phyloP scores from a whole-genome alignment of 441 rosid species.

The Brassica hybrid region DNA sequence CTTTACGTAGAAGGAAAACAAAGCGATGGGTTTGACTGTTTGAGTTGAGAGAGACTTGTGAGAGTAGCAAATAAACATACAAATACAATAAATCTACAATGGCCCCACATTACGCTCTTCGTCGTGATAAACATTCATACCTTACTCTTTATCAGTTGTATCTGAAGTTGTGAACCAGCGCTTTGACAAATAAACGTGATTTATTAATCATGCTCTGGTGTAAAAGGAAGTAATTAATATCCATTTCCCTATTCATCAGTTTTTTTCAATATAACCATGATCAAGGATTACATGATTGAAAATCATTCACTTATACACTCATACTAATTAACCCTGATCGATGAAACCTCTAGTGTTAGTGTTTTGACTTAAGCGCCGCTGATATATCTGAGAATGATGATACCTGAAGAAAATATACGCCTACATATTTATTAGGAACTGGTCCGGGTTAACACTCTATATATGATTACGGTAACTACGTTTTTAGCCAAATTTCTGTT shows the following conservation, averaged over 20 bases:
- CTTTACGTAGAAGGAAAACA: slow-evolving; percentile 72
- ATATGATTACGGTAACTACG: slow-evolving; percentile 2
- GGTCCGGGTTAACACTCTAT: slow-evolving; percentile 9
- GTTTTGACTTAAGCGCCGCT: slow-evolving; percentile 29
- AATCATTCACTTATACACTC: slow-evolving; percentile 36
- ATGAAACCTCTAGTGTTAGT: slow-evolving; percentile 26
- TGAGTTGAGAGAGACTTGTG: slow-evolving; percentile 8
- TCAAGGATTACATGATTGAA: slow-evolving; percentile 30
- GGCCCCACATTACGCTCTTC: slow-evolving; percentile 7
- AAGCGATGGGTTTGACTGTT: slow-evolving; percentile 21
- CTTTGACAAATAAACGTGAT: slow-evolving; percentile 26
- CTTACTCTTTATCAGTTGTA: not conserved
- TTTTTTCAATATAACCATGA: slow-evolving; percentile 18
- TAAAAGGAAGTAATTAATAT: slow-evolving; percentile 26
- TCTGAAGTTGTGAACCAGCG: slow-evolving; percentile 14
- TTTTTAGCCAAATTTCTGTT: not conserved
- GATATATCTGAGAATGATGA: slow-evolving; percentile 24
- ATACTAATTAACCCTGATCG: slow-evolving; percentile 5
- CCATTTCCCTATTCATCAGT: slow-evolving; percentile 13
- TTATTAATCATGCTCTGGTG: slow-evolving; percentile 26
- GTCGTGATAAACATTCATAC: not conserved
- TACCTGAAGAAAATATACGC: slow-evolving; percentile 6
- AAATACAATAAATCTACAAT: not conserved
- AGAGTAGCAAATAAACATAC: slow-evolving; percentile 2
- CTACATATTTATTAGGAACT: not conserved